A percentile compares a stretch with the other conserved stretches of the same genome.
Evolutionary conservation across 2,329 filamentous ascomycete species (phyloP).

Genomic region (Rutstroemia sp.): DNA sequence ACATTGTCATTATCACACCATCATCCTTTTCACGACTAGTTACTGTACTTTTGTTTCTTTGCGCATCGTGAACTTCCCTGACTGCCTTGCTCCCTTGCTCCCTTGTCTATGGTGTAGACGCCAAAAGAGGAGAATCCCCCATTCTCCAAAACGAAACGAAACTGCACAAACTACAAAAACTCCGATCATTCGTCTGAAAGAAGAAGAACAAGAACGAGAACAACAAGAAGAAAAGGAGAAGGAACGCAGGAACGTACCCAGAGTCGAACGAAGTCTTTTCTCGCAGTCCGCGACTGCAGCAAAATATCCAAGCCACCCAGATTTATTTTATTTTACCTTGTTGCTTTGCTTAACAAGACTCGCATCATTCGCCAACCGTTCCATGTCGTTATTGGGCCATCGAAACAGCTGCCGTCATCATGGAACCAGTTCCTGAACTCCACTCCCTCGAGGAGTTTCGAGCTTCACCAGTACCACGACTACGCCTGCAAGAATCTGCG

Average conservation of each 20-base stretch:
- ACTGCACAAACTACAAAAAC: too few relatives aligned
- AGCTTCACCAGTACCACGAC: constrained; percentile 46
- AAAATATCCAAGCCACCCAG: not conserved
- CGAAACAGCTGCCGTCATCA: constrained; percentile 28
- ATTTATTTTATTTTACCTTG: not conserved
- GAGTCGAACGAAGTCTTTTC: not conserved
- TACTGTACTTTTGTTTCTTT: not conserved
- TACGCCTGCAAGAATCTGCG: constrained; percentile 36
- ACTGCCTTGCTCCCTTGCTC: too few relatives aligned
- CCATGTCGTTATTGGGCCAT: constrained; percentile 7
- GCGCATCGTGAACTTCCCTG: constrained; percentile 1
- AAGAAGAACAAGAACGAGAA: not conserved
- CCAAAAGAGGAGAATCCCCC: too few relatives aligned
- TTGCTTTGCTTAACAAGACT: not conserved
- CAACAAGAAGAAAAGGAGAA: not conserved
- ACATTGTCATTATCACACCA: too few relatives aligned
- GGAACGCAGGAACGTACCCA: too few relatives aligned
- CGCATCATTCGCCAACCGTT: constrained; percentile 7
- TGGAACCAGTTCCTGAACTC: constrained; percentile 63
- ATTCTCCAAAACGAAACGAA: too few relatives aligned
- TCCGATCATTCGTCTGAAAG: too few relatives aligned
- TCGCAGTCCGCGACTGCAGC: not conserved
- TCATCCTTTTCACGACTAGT: not conserved
- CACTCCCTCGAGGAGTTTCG: constrained; percentile 62
- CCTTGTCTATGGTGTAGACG: too few relatives aligned